These are phyloP conservation scores for Mrakia frigida DNA, from an alignment of 768 basidiomycete species.

Conservation along the genomic window DNA sequence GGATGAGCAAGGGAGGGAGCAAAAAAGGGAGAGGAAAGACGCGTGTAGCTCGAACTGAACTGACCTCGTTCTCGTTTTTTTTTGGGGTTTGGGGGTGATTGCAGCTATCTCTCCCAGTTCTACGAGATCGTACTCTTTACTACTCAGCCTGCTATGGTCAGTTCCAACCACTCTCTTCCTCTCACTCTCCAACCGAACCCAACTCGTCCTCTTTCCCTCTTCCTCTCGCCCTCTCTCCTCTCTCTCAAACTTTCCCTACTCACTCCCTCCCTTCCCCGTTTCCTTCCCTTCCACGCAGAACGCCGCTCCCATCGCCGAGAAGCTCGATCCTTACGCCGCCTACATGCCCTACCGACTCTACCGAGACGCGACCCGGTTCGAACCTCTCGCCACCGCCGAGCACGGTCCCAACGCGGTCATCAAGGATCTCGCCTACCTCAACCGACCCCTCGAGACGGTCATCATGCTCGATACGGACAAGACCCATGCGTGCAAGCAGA, in stretches of 20 bases:
- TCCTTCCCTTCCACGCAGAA: constrained; percentile 53
- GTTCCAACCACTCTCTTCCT: constrained; percentile 40
- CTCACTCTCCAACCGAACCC: too few species aligned
- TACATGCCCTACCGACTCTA: constrained; percentile 85
- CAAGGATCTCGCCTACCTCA: constrained; percentile 93
- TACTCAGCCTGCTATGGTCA: constrained; percentile 76
- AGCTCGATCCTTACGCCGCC: constrained; percentile 88
- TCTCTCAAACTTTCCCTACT: too few species aligned
- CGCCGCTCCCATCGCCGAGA: constrained; percentile 78
- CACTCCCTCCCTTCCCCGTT: too few species aligned
- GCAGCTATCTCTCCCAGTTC: constrained; percentile 82
- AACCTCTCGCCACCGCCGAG: constrained; percentile 56
- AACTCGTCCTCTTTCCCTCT: too few species aligned
- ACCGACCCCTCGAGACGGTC: constrained; percentile 86
- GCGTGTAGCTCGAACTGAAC: neutral
- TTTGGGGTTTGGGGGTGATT: neutral
- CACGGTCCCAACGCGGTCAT: constrained; percentile 53
- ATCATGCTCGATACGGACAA: constrained; percentile 77
- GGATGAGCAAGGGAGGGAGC: neutral
- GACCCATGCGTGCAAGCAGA: constrained; percentile 63
- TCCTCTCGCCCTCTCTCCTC: too few species aligned
- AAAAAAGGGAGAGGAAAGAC: too few species aligned
- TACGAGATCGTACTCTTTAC: constrained; percentile 98
- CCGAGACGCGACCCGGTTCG: constrained; percentile 73
- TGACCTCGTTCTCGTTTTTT: neutral